These are phyloP conservation scores for Penicillium digitatum DNA, from an alignment of 2,329 filamentous ascomycete species.

Conservation along the genomic window DNA sequence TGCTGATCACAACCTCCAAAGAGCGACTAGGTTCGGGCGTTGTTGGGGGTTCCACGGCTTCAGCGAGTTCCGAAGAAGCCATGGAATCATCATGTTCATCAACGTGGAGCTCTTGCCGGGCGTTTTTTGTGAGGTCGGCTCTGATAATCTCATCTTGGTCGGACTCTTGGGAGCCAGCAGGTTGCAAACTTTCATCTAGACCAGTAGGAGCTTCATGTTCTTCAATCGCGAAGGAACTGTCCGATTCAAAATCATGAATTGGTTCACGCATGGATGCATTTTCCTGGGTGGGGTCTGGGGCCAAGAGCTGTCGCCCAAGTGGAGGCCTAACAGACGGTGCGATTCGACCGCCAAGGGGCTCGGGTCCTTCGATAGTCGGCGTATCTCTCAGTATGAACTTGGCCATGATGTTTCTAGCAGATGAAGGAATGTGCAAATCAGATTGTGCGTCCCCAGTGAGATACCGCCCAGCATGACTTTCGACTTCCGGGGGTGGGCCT, in stretches of 20 bases:
- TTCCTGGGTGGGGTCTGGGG: conserved; percentile 25
- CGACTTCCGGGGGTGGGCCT: not conserved
- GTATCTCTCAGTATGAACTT: not conserved
- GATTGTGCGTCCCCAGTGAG: not conserved
- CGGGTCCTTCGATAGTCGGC: not conserved
- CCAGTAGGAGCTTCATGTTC: not conserved
- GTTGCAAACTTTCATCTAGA: not conserved
- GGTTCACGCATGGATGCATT: not conserved
- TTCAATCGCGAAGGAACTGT: not conserved
- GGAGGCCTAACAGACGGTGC: not conserved
- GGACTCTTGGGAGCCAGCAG: not conserved
- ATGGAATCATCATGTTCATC: not conserved
- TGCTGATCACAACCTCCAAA: not conserved
- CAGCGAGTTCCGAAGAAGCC: not conserved
- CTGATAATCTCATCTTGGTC: not conserved
- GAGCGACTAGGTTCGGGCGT: not conserved
- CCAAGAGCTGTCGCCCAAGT: conserved; percentile 16
- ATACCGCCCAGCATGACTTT: not conserved
- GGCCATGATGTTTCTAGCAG: not conserved
- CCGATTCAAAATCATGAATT: not conserved
- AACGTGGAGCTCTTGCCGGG: not conserved
- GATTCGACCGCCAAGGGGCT: not conserved
- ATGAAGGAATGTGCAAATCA: not conserved
- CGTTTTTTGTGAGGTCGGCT: not conserved
- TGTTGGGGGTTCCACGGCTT: not conserved